These are phyloP conservation scores for Amauroascus niger DNA, from an alignment of 2,329 filamentous ascomycete species.

Conservation along the genomic window DNA sequence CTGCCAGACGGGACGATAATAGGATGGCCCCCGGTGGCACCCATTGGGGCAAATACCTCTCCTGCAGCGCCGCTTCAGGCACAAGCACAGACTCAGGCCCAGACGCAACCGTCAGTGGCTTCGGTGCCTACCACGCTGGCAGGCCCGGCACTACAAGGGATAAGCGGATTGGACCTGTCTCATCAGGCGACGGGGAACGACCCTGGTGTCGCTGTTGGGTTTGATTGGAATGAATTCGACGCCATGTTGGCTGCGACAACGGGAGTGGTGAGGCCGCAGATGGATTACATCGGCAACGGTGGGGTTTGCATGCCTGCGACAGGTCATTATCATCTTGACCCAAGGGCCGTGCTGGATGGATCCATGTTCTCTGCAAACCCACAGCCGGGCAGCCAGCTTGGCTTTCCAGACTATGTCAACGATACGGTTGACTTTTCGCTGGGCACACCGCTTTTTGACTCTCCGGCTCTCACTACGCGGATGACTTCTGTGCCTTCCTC, in stretches of 20 bases:
- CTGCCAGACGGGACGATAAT: conserved; percentile 14
- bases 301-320: conserved; percentile 8
- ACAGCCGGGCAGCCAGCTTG: conserved; percentile 6
- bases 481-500: conserved; percentile 15
- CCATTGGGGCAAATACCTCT: not conserved
- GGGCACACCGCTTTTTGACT: conserved; percentile 6
- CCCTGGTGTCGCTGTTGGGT: not conserved
- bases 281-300: conserved; percentile 9
- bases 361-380: conserved; percentile 12
- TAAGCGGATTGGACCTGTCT: conserved; percentile 3
- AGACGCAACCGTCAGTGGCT: not conserved
- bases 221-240: conserved; percentile 33
- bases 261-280: conserved; percentile 5
- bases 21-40: conserved; percentile 8
- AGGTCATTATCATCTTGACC: conserved; percentile 7
- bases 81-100: not conserved
- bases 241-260: conserved; percentile 25
- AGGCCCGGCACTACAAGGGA: not conserved
- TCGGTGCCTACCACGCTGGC: not conserved
- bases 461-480: conserved; percentile 6
- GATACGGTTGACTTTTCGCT: conserved; percentile 16
- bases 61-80: not conserved
- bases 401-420: conserved; percentile 15
- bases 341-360: conserved; percentile 8
- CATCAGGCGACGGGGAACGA: conserved; percentile 1